Conservation (phyloP, 768 basidiomycete genomes). For the Mycena maculata region DNA sequence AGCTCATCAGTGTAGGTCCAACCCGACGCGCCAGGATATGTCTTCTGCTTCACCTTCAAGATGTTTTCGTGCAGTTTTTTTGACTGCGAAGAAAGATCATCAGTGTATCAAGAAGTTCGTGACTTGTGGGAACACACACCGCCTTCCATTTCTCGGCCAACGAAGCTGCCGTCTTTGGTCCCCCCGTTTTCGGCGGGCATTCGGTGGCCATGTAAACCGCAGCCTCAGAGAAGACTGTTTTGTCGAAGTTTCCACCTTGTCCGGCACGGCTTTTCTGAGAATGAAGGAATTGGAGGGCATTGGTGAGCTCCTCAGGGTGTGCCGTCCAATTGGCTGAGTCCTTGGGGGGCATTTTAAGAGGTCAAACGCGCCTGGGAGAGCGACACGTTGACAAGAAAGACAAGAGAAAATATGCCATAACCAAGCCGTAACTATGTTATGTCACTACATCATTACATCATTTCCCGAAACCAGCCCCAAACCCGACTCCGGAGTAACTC, state of each 20-base stretch:
- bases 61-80: slow-evolving; percentile 4
- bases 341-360: too few relatives aligned
- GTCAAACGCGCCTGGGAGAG: too few relatives aligned
- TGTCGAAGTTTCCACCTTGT: slow-evolving; percentile 5
- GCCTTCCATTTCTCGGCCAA: slow-evolving; percentile 7
- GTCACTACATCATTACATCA: too few relatives aligned
- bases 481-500: too few relatives aligned
- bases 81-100: too few relatives aligned
- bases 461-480: too few relatives aligned
- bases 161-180: slow-evolving; percentile 13
- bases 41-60: slow-evolving; percentile 8
- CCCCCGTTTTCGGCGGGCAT: slow-evolving; percentile 4
- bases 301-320: slow-evolving; percentile 4
- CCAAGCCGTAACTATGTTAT: too few relatives aligned
- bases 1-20: slow-evolving; percentile 17
- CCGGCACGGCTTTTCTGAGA: not conserved
- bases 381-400: too few relatives aligned
- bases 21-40: slow-evolving; percentile 9
- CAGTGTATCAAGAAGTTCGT: not conserved
- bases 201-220: slow-evolving; percentile 1
- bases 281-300: slow-evolving; percentile 1
- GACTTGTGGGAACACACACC: not conserved
- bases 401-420: too few relatives aligned
- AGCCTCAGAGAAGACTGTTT: slow-evolving; percentile 9
- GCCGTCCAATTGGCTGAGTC: slow-evolving; percentile 3